Evolutionary conservation across 306 rosid genomes (phyloP).

Genomic region (Oemleria cerasiformis): DNA sequence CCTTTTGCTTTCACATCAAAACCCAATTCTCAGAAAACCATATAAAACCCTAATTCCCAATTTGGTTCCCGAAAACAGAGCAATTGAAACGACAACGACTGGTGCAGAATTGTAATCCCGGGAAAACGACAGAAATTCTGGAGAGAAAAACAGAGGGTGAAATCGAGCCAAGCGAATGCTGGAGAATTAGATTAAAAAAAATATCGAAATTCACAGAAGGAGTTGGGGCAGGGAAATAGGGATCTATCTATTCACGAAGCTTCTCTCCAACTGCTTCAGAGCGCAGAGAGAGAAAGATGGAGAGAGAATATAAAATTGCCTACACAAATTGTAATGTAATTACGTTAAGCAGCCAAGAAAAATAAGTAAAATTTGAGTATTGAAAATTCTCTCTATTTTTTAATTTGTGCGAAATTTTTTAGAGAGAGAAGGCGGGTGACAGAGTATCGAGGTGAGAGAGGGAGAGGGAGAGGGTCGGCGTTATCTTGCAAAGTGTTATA

Average conservation of each 20-base stretch:
- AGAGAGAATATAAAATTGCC: constrained; percentile 1
- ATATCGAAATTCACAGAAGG: constrained; percentile 24
- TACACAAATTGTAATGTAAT: constrained; percentile 33
- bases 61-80: constrained; percentile 55
- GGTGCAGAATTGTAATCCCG: background rate
- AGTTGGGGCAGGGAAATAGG: constrained; percentile 45
- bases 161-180: constrained; percentile 36
- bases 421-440: constrained; percentile 46
- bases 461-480: constrained; percentile 39
- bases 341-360: background rate
- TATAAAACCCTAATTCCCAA: constrained; percentile 66
- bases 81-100: constrained; percentile 35
- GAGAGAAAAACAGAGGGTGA: constrained; percentile 19
- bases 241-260: constrained; percentile 53
- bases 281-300: constrained; percentile 20
- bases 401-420: constrained; percentile 5
- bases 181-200: constrained; percentile 25
- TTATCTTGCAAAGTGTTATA: constrained; percentile 50
- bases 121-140: background rate
- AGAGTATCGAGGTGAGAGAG: constrained; percentile 29
- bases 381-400: constrained; percentile 1
- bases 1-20: constrained; percentile 27
- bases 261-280: constrained; percentile 26
- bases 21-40: constrained; percentile 16
- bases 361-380: constrained; percentile 17